Evolutionary conservation across 495 filamentous ascomycete genomes (phyloP), one percentile per base, ranked within the genome.

Genomic region (Xeromyces bisporus): DNA sequence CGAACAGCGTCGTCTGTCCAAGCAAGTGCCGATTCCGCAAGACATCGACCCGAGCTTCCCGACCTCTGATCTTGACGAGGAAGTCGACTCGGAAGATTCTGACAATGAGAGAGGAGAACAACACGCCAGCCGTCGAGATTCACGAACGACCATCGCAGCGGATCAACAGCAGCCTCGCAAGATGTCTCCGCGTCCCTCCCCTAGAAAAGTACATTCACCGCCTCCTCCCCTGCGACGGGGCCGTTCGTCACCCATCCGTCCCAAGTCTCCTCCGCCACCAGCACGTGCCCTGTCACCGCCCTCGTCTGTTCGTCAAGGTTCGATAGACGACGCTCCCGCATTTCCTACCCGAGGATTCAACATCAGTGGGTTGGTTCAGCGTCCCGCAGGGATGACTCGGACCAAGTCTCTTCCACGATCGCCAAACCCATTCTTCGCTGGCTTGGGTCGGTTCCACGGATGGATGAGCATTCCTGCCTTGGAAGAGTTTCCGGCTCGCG

Each of bases 41-140:
- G 91, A 97, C 41, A 94, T 97, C 37, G 89, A 97, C 46, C 89
- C 89, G 7, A 92, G 82, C 48, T 96, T 96, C 47, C 89, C 89
- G 0, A 83, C 83, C 6, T 92, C 85, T 1, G 89, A 94, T 38
- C 77, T 75, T 0, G 87, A 93, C 38, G 78, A 89, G 35, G 67
- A 85, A 6, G 71, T 79, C 15, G 78, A 86, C 34, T 70, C 80
- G 9, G 66, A 81, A 15, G 57, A 64, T n/a, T 60, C 70, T 23
- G 53, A 58, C 8, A 58, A 69, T 27, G 64, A 69, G 7, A 64
- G 62, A 23, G 52, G 52, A 8, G 58, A 66, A 16, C 45, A 41
- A n/a, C 36, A 44, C 15, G 29, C 45, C 16, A 35, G 52, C 3
- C 55, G 64, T 9, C 53, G 55, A 30, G 45, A 48, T 2, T 29